These are phyloP conservation scores for Komagataella pastoris DNA, from an alignment of 805 yeast species.

Conservation along the genomic window DNA sequence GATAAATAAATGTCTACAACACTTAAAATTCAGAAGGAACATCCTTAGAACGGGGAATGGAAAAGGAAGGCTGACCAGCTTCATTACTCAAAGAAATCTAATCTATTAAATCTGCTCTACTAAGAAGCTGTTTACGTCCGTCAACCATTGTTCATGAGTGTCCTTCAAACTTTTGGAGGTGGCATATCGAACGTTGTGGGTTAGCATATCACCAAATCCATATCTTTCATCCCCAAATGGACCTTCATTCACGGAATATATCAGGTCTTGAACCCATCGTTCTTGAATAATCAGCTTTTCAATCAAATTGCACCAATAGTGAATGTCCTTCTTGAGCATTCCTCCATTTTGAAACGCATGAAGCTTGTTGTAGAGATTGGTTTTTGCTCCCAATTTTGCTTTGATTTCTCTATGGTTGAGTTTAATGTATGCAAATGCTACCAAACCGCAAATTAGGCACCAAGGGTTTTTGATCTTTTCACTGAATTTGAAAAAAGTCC, in stretches of 20 bases:
- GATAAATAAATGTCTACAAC: too few relatives aligned
- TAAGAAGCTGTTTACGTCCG: not conserved
- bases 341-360: conserved; percentile 42
- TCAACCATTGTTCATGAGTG: not conserved
- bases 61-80: too few relatives aligned
- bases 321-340: conserved; percentile 31
- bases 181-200: not conserved
- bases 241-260: not conserved
- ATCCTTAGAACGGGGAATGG: too few relatives aligned
- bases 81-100: too few relatives aligned
- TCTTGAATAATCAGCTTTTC: conserved; percentile 39
- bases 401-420: conserved; percentile 34
- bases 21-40: too few relatives aligned
- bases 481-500: conserved; percentile 34
- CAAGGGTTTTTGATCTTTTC: conserved; percentile 49
- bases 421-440: conserved; percentile 42
- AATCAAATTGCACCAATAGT: conserved; percentile 39
- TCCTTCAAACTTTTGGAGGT: not conserved
- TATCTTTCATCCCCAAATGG: not conserved
- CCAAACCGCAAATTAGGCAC: conserved; percentile 57
- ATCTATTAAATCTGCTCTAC: not conserved
- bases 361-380: conserved; percentile 34
- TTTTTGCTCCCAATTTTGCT: conserved; percentile 33
- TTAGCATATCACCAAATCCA: not conserved
- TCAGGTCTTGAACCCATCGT: conserved; percentile 46